phyloP scores from a whole-genome alignment of 768 basidiomycete species.

The Tylopilus felleus region DNA sequence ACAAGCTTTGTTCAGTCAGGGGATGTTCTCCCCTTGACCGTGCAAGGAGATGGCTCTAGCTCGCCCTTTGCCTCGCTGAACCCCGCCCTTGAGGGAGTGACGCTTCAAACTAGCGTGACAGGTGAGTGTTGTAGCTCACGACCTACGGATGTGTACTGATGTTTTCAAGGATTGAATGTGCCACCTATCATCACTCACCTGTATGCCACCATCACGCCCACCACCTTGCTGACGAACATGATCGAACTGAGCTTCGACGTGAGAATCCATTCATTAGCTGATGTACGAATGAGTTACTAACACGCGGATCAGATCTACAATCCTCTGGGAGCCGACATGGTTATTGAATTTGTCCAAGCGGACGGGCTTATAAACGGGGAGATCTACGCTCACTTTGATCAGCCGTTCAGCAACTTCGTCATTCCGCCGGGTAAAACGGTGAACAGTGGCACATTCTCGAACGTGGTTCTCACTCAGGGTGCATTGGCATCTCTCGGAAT shows the following conservation, averaged over 20 bases:
- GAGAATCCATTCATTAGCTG: conserved; percentile 16
- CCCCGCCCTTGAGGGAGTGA: conserved; percentile 52
- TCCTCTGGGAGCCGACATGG: conserved; percentile 55
- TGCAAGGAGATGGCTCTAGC: conserved; percentile 57
- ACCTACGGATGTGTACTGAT: not conserved
- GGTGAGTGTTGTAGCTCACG: conserved; percentile 33
- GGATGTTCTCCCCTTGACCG: conserved; percentile 45
- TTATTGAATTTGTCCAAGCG: conserved; percentile 54
- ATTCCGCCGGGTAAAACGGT: conserved; percentile 56
- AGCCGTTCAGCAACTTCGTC: conserved; percentile 51
- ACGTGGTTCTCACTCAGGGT: conserved; percentile 60
- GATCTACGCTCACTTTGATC: conserved; percentile 57
- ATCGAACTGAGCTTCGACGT: conserved; percentile 59
- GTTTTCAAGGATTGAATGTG: conserved; percentile 40
- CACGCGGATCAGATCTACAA: conserved; percentile 43
- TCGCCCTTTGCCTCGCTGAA: conserved; percentile 61
- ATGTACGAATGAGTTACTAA: not conserved
- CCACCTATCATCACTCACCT: conserved; percentile 57
- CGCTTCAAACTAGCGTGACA: conserved; percentile 45
- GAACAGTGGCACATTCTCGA: conserved; percentile 55
- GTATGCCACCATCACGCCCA: conserved; percentile 50
- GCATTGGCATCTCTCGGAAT: conserved; percentile 54
- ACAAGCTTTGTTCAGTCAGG: conserved; percentile 55
- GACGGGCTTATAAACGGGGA: conserved; percentile 50
- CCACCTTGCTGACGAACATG: conserved; percentile 46